Conservation (phyloP, 2,329 filamentous ascomycete species). For the Aspergillus neotritici region DNA sequence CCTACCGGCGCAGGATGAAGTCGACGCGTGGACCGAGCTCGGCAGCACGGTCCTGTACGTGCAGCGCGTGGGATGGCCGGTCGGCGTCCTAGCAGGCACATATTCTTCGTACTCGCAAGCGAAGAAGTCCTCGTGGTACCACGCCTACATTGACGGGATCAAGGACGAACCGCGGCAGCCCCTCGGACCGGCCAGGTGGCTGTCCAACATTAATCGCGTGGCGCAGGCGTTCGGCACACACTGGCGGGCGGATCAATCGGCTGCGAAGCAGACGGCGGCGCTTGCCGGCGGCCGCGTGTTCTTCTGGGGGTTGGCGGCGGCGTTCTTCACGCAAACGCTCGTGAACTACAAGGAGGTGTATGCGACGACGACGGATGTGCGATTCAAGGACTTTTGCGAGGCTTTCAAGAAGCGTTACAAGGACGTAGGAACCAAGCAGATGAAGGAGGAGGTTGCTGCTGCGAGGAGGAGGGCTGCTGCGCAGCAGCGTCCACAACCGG, state of each 20-base stretch:
- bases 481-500: slow-evolving; percentile 4
- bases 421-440: slow-evolving; percentile 14
- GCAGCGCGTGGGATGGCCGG: slow-evolving; percentile 16
- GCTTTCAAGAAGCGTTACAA: slow-evolving; percentile 16
- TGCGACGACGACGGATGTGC: slow-evolving; percentile 16
- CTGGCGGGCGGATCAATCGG: slow-evolving; percentile 2
- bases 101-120: slow-evolving; percentile 7
- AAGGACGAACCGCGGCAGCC: background rate
- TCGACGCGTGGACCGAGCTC: slow-evolving; percentile 27
- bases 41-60: slow-evolving; percentile 18
- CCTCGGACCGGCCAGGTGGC: slow-evolving; percentile 3
- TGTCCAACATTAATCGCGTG: background rate
- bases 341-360: slow-evolving; percentile 12
- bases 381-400: slow-evolving; percentile 18
- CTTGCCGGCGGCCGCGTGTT: slow-evolving; percentile 11
- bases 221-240: slow-evolving; percentile 4
- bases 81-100: slow-evolving; percentile 10
- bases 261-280: background rate
- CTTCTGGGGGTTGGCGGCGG: slow-evolving; percentile 9
- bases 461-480: slow-evolving; percentile 13
- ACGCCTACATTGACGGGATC: background rate
- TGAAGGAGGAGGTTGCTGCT: slow-evolving; percentile 16
- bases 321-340: slow-evolving; percentile 3
- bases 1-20: slow-evolving; percentile 28
- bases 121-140: slow-evolving; percentile 6